Percentiles rank a stretch among this genome's conserved stretches.
Conservation (phyloP, 2,329 filamentous ascomycete species). For the Lachnum nothofagi region DNA sequence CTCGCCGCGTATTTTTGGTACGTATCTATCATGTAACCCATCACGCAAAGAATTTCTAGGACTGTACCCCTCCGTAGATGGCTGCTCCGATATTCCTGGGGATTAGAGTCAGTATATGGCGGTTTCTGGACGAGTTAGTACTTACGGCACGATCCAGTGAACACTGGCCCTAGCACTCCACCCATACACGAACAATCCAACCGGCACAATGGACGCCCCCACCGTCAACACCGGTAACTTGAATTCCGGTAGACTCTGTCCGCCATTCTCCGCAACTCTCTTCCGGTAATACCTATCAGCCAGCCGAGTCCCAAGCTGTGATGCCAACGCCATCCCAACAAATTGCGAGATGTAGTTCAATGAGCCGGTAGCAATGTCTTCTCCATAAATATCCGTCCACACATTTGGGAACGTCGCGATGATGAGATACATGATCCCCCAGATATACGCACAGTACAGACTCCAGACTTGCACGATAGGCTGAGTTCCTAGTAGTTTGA, state of each 20-base stretch:
- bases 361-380: conserved; percentile 50
- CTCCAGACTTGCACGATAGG: conserved; percentile 47
- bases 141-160: conserved; percentile 50
- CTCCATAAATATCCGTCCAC: conserved; percentile 49
- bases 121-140: background rate
- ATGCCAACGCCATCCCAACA: background rate
- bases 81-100: background rate
- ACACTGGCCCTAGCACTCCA: conserved; percentile 50
- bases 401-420: conserved; percentile 55
- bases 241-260: conserved; percentile 20
- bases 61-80: background rate
- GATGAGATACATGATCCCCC: conserved; percentile 50
- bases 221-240: conserved; percentile 42
- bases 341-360: conserved; percentile 43
- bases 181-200: conserved; percentile 53
- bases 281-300: conserved; percentile 16
- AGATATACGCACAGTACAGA: conserved; percentile 48
- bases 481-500: conserved; percentile 41
- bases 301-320: conserved; percentile 35
- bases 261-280: conserved; percentile 1
- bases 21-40: background rate
- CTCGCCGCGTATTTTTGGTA: background rate
- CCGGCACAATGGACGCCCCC: conserved; percentile 48
- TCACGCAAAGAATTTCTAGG: background rate
- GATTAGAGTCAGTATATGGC: background rate